Percentiles rank a stretch among this genome's conserved stretches.
These are phyloP conservation scores for Rhypophila decipiens DNA, from an alignment of 495 filamentous ascomycete species.

Conservation along the genomic window DNA sequence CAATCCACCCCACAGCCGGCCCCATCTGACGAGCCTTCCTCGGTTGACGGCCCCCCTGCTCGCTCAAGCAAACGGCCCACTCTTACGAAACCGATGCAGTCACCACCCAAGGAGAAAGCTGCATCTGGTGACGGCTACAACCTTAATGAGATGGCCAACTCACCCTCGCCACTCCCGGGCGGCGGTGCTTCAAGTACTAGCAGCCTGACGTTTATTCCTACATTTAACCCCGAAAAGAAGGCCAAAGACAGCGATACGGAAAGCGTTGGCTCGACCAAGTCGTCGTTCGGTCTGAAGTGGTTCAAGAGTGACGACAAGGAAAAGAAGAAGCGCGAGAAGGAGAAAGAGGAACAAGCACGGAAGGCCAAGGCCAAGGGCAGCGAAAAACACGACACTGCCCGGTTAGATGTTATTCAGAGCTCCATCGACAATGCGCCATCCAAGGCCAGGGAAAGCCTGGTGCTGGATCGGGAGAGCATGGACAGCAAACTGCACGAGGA, in stretches of 20 bases:
- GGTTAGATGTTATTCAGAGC: slow-evolving; percentile 73
- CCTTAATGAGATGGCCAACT: slow-evolving; percentile 56
- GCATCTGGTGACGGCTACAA: slow-evolving; percentile 23
- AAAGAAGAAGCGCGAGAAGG: slow-evolving; percentile 44
- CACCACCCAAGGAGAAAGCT: slow-evolving; percentile 14
- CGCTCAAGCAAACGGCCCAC: slow-evolving; percentile 43
- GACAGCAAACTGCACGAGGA: slow-evolving; percentile 75
- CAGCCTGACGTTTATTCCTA: slow-evolving; percentile 78
- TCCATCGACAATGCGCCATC: slow-evolving; percentile 59
- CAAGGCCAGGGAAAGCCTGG: slow-evolving; percentile 74
- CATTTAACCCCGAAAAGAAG: slow-evolving; percentile 57
- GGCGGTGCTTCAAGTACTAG: slow-evolving; percentile 63
- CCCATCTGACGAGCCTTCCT: slow-evolving; percentile 18
- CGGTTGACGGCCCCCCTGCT: slow-evolving; percentile 35
- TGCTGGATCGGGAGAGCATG: slow-evolving; percentile 69
- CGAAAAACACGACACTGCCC: slow-evolving; percentile 66
- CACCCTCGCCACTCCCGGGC: slow-evolving; percentile 63
- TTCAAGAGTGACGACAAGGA: slow-evolving; percentile 43
- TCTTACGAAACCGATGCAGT: slow-evolving; percentile 23
- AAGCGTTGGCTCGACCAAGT: slow-evolving; percentile 52
- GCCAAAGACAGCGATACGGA: slow-evolving; percentile 50
- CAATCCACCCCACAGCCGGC: slow-evolving; percentile 37
- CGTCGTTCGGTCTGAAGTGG: slow-evolving; percentile 77
- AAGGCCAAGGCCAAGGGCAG: slow-evolving; percentile 48
- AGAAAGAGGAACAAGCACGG: slow-evolving; percentile 49